Evolutionary conservation across 305 asterid species (phyloP), one percentile per base, ranked within the genome.

Genomic region (Fraxinus floribunda): DNA sequence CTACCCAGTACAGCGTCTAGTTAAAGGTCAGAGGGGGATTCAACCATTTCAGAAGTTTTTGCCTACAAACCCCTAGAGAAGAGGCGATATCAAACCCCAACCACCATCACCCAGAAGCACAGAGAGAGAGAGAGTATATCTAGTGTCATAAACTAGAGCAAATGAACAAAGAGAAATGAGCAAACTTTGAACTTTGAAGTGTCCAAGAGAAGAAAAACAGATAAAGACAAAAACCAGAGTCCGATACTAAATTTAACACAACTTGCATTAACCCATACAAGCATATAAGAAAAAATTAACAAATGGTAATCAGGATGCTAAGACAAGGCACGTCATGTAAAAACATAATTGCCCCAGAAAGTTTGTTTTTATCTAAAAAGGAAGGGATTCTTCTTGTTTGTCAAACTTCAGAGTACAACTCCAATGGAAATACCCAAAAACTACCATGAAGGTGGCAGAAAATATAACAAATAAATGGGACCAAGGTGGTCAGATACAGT

Each of bases 21-120:
- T 82, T 66, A 16, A 78, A 78, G 77, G 34, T 55, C 70, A 81
- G 64, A 66, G 38, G 38, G 44, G 74, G 30, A 64, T 49, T 73
- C 76, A 22, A 80, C 34, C 1, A 77, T 62, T 60, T 75, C 1
- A 52, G 70, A 80, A 80, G 30, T 13, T 76, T 41, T 66, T 70
- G 2, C 62, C 60, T 7, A 7, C 70, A 60, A 60, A 60, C 10
- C 29, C 26, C 24, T 60, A 39, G 49, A 26, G n/a, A 46, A 13
- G 66, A 78, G 68, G 18, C 20, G 10, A 75, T 6, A 7, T 8
- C 30, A 76, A 32, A 44, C 29, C 22, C 60, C 76, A 75, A 22
- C 36, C 66, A 22, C 36, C 66, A 78, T 57, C 75, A 57, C 6
- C 15, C 5, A 60, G 24, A n/a, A n/a, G 49, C 57, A 32, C 34